phyloP scores from a whole-genome alignment of 768 basidiomycete species.

The Rhodotorula graminis region DNA sequence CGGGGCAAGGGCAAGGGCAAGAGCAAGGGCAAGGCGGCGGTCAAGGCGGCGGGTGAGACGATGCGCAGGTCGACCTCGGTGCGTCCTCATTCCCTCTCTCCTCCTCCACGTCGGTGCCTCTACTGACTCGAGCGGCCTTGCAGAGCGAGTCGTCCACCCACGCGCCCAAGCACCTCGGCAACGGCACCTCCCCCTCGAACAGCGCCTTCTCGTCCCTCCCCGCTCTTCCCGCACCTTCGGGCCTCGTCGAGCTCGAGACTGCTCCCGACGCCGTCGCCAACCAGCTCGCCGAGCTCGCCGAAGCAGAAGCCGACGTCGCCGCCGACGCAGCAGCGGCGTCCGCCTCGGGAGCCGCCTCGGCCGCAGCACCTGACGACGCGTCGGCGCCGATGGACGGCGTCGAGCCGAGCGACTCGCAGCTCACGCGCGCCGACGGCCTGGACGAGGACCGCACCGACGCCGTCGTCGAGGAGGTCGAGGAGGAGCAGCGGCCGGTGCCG shows the following conservation, averaged over 20 bases:
- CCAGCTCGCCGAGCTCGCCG: conserved; percentile 15
- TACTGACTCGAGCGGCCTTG: too few relatives aligned
- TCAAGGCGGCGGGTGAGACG: neutral
- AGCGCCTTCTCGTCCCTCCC: neutral
- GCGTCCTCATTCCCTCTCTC: neutral
- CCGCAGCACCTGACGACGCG: neutral
- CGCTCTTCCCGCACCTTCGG: conserved; percentile 11
- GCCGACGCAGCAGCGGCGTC: neutral
- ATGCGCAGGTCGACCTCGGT: neutral
- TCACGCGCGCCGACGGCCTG: neutral
- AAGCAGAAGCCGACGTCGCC: neutral
- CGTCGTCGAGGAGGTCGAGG: neutral
- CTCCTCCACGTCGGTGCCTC: neutral
- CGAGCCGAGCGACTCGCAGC: conserved; percentile 56
- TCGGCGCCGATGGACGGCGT: conserved; percentile 46
- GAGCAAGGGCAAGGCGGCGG: neutral
- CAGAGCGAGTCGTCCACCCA: conserved; percentile 6
- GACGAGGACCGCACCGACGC: neutral
- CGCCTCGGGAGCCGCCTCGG: neutral
- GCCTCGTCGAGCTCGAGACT: conserved; percentile 30
- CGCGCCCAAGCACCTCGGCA: neutral
- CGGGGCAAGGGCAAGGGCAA: neutral
- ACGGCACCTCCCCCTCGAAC: conserved; percentile 5
- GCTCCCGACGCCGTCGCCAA: conserved; percentile 4
- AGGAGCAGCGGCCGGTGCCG: neutral